Evolutionary conservation across 140 eudicot species (phyloP), one percentile per base, ranked within the genome.

Genomic region (Cichorium intybus): DNA sequence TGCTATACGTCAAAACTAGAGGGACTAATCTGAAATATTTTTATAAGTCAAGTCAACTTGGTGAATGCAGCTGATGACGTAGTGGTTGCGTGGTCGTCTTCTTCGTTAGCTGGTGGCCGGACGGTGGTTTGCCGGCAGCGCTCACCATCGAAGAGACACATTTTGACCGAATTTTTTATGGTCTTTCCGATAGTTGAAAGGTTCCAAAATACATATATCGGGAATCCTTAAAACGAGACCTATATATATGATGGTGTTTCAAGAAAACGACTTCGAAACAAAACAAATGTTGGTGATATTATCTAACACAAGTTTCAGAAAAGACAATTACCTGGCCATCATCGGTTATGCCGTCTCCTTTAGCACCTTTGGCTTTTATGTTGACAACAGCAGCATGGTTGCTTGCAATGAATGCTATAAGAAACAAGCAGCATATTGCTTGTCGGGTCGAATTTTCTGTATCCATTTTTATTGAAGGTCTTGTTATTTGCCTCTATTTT

Each of bases 261-360:
- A 6, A 43, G 20, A 43, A 43, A 43, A 35, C 0, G 43, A 2
- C 2, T 43, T 12, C 1, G 1, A 15, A 2, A 43, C 49, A 11
- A 39, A 43, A 43, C 7, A 43, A 43, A 43, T 39, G 46, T 35
- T 14, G 43, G 43, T 39, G 46, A 39, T 43, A 43, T 43, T 14
- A 43, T 43, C 49, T 43, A 43, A 43, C 49, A 15, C 18, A 43
- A 15, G 18, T 43, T 43, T 43, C 5, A 11, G 3, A 14, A 4
- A 12, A 39, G 6, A 39, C 3, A 14, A 43, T 56, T 45, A 81
- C 83, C 84, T 54, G 62, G 70, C 62, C 54, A 48, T 69, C 87
- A 35, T 77, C 69, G 1, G 81, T 43, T 20, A 21, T 11, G 51
- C 81, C 87, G 23, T 78, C 84, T 4, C 73, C 79, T 43, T 39